These are phyloP conservation scores for Letharia lupina DNA, from an alignment of 495 filamentous ascomycete species.

Conservation along the genomic window DNA sequence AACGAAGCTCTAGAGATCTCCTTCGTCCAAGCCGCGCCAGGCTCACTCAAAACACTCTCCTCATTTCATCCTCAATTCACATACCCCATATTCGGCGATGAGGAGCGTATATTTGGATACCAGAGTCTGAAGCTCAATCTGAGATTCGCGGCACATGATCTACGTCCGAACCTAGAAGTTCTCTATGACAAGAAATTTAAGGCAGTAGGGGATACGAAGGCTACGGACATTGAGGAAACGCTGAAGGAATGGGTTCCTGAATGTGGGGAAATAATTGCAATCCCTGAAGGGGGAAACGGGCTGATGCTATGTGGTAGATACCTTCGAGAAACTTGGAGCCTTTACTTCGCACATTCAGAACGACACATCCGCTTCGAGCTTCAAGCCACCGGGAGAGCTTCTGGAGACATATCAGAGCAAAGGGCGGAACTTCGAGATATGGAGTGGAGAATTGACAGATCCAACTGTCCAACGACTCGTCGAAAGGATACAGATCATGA, in stretches of 20 bases:
- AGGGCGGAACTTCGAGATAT: conserved; percentile 51
- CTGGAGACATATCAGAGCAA: conserved; percentile 43
- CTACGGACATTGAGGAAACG: conserved; percentile 56
- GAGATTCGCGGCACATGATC: conserved; percentile 70
- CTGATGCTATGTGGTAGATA: conserved; percentile 37
- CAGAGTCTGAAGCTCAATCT: conserved; percentile 66
- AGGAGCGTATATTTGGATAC: conserved; percentile 87
- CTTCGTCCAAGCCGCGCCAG: conserved; percentile 50
- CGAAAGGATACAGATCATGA: conserved; percentile 70
- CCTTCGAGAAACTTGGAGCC: conserved; percentile 50
- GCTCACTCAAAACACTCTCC: conserved; percentile 48
- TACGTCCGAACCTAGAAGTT: conserved; percentile 66
- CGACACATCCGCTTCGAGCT: conserved; percentile 46
- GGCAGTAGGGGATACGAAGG: conserved; percentile 57
- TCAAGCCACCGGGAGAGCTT: conserved; percentile 51
- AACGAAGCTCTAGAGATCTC: conserved; percentile 68
- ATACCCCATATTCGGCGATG: conserved; percentile 85
- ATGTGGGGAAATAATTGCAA: conserved; percentile 37
- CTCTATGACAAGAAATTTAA: conserved; percentile 67
- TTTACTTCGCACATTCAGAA: conserved; percentile 52
- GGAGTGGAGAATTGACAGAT: conserved; percentile 49
- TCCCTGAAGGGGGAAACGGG: background rate
- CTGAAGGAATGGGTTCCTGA: conserved; percentile 60
- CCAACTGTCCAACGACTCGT: conserved; percentile 54
- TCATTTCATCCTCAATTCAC: conserved; percentile 81